These are phyloP conservation scores for Candida andamanensis DNA, from an alignment of 805 yeast species.

Conservation along the genomic window DNA sequence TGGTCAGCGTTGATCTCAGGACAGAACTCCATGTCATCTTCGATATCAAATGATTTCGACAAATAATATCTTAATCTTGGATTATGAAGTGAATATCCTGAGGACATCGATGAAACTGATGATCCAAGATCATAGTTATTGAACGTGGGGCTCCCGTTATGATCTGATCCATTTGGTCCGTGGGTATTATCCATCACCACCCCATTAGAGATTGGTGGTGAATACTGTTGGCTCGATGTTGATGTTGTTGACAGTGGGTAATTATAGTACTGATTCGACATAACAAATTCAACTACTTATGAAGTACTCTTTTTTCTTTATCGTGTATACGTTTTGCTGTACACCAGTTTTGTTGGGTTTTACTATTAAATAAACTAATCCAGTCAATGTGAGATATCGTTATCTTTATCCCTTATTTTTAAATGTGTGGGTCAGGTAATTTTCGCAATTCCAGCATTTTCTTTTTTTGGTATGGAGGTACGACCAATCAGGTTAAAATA, in stretches of 20 bases:
- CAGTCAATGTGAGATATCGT: too few species aligned
- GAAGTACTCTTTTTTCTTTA: too few species aligned
- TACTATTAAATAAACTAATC: too few species aligned
- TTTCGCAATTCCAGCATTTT: too few species aligned
- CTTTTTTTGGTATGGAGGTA: too few species aligned
- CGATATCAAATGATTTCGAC: slow-evolving; percentile 56
- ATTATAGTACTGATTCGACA: slow-evolving; percentile 29
- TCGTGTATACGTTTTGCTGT: too few species aligned
- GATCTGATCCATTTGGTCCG: too few species aligned
- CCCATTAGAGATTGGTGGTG: slow-evolving; percentile 14
- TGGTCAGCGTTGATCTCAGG: slow-evolving; percentile 47
- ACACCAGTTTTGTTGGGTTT: too few species aligned
- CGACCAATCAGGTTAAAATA: too few species aligned
- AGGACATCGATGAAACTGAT: slow-evolving; percentile 10
- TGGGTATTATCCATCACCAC: slow-evolving; percentile 11
- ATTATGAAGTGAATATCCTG: slow-evolving; percentile 36
- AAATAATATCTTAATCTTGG: slow-evolving; percentile 52
- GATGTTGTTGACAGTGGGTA: slow-evolving; percentile 23
- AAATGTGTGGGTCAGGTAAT: too few species aligned
- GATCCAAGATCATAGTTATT: slow-evolving; percentile 11
- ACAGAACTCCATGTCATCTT: slow-evolving; percentile 62
- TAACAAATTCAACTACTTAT: too few species aligned
- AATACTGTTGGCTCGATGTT: slow-evolving; percentile 13
- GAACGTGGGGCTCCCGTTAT: slow-evolving; percentile 24
- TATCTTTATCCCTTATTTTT: too few species aligned